Evolutionary conservation across 2,329 filamentous ascomycete genomes (phyloP).

Genomic region (Penicillium decumbens): DNA sequence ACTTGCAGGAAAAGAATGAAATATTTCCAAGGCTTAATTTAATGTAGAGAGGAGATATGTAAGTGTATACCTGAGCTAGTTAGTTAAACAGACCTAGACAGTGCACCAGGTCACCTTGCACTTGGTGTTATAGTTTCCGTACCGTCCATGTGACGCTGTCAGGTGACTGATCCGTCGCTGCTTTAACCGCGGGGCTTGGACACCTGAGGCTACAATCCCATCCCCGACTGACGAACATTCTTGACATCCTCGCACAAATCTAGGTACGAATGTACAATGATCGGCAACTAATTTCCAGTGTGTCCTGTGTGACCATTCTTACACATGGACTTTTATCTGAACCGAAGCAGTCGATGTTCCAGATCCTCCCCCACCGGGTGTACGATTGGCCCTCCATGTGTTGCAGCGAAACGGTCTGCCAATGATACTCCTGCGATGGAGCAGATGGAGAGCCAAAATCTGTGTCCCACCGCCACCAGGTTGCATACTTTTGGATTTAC

Average conservation of each 20-base stretch:
- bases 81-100: not conserved
- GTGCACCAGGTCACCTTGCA: too few relatives aligned
- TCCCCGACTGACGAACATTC: not conserved
- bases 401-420: slow-evolving; percentile 1
- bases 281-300: not conserved
- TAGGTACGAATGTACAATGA: not conserved
- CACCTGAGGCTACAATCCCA: not conserved
- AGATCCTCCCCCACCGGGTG: slow-evolving; percentile 4
- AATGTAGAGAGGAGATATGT: not conserved
- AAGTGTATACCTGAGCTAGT: not conserved
- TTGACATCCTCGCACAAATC: not conserved
- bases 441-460: slow-evolving; percentile 5
- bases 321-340: not conserved
- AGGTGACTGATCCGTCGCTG: slow-evolving; percentile 3
- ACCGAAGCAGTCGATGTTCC: slow-evolving; percentile 12
- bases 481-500: not conserved
- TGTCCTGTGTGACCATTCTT: slow-evolving; percentile 2
- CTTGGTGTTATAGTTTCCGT: too few relatives aligned
- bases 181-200: not conserved
- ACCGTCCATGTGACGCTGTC: not conserved
- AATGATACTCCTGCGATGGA: slow-evolving; percentile 12
- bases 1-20: slow-evolving; percentile 1
- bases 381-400: slow-evolving; percentile 10
- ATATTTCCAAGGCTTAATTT: not conserved
- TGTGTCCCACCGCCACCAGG: slow-evolving; percentile 9